Evolutionary conservation across 306 rosid species (phyloP).

Genomic region (Vicia villosa): DNA sequence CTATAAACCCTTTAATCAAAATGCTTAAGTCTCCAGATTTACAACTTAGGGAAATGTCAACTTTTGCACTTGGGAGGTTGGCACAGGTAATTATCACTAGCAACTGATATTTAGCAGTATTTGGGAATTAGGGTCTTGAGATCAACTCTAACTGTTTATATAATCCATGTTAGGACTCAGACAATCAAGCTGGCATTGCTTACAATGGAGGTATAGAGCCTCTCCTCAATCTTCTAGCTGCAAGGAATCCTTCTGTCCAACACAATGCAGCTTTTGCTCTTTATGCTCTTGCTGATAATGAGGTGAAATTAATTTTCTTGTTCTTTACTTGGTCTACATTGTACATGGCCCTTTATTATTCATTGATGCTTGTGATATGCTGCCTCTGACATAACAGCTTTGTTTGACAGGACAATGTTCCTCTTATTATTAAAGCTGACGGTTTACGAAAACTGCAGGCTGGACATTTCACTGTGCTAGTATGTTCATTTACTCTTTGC

Average conservation of each 20-base stretch:
- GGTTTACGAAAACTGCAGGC: conserved; percentile 77
- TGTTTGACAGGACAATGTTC: conserved; percentile 72
- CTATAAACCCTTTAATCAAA: conserved; percentile 77
- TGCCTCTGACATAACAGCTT: conserved; percentile 37
- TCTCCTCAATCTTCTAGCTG: conserved; percentile 56
- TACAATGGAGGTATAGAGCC: conserved; percentile 82
- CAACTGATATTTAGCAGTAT: neutral
- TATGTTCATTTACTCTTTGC: conserved; percentile 41
- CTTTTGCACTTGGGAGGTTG: too few species aligned
- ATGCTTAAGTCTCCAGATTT: too few species aligned
- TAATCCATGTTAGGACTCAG: conserved; percentile 61
- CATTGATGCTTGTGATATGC: conserved; percentile 28
- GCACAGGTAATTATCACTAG: conserved; percentile 10
- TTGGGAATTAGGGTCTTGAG: neutral
- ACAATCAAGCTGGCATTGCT: conserved; percentile 95
- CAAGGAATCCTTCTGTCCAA: conserved; percentile 50
- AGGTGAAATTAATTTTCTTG: conserved; percentile 56
- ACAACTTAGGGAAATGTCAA: too few species aligned
- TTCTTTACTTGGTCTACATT: conserved; percentile 23
- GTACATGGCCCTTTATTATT: conserved; percentile 18
- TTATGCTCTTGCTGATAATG: conserved; percentile 84
- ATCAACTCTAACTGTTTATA: neutral
- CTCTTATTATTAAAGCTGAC: conserved; percentile 74
- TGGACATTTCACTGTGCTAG: conserved; percentile 77
- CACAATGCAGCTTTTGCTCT: conserved; percentile 65